These are phyloP conservation scores for Byssochlamys sp. DNA, from an alignment of 2,329 filamentous ascomycete species.

Conservation along the genomic window DNA sequence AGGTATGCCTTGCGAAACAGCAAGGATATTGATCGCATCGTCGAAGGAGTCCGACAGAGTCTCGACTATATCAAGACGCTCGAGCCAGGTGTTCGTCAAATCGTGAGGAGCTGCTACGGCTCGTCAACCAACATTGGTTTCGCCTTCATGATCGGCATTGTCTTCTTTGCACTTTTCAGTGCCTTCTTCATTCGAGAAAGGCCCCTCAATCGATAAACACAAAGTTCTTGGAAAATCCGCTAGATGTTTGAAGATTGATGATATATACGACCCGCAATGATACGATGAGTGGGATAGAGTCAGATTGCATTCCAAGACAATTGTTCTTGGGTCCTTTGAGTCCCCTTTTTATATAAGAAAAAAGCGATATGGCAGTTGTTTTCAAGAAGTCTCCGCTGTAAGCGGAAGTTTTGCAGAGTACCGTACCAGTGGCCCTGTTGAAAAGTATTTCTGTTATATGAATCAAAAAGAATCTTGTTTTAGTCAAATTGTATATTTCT, in stretches of 20 bases:
- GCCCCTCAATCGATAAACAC: conserved; percentile 34
- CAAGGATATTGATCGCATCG: conserved; percentile 55
- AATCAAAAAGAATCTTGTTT: background rate
- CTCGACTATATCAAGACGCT: conserved; percentile 59
- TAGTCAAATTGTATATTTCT: background rate
- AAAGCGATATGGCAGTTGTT: background rate
- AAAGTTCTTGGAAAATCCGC: background rate
- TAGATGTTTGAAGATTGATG: background rate
- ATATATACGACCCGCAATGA: background rate
- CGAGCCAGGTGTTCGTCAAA: conserved; percentile 47
- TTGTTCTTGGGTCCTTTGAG: background rate
- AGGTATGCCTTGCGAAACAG: conserved; percentile 45
- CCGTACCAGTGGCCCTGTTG: too few species aligned
- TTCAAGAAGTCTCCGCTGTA: background rate
- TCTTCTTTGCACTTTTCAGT: conserved; percentile 38
- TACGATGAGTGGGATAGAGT: background rate
- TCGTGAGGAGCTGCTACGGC: conserved; percentile 61
- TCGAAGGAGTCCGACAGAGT: conserved; percentile 59
- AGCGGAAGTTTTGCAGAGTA: background rate
- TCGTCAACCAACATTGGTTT: conserved; percentile 45
- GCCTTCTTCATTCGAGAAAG: conserved; percentile 49
- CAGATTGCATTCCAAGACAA: background rate
- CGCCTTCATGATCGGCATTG: conserved; percentile 41
- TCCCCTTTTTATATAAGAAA: background rate
- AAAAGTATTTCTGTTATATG: background rate